These are phyloP conservation scores for Pisolithus thermaeus DNA, from an alignment of 1,284 basidiomycete genomes.

Conservation along the genomic window DNA sequence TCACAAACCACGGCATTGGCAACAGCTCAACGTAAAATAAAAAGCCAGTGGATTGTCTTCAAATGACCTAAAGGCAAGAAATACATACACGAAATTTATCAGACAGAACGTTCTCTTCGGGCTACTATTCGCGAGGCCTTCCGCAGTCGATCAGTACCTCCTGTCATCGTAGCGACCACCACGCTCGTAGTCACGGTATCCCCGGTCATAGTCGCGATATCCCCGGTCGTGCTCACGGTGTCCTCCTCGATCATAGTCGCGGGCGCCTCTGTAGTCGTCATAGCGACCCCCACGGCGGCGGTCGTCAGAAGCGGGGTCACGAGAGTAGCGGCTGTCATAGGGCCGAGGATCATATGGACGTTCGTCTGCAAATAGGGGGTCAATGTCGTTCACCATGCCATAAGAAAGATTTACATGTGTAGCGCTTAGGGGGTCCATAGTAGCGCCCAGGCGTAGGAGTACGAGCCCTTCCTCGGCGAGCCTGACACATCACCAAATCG, in stretches of 20 bases:
- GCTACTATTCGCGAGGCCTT: background rate
- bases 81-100: slow-evolving; percentile 17
- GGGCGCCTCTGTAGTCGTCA: slow-evolving; percentile 38
- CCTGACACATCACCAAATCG: slow-evolving; percentile 41
- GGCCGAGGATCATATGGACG: slow-evolving; percentile 77
- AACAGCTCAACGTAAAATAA: slow-evolving; percentile 17
- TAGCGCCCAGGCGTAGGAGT: slow-evolving; percentile 95
- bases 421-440: slow-evolving; percentile 84
- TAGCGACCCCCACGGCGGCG: slow-evolving; percentile 42
- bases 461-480: slow-evolving; percentile 87
- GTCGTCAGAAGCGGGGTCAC: slow-evolving; percentile 47
- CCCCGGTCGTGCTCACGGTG: slow-evolving; percentile 38
- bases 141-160: slow-evolving; percentile 20
- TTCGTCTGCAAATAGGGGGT: slow-evolving; percentile 41
- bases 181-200: too few relatives aligned
- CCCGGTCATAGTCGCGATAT: slow-evolving; percentile 39
- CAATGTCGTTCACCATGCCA: slow-evolving; percentile 4
- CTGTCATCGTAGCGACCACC: slow-evolving; percentile 36
- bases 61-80: slow-evolving; percentile 6
- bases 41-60: too few relatives aligned
- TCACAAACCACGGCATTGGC: slow-evolving; percentile 65
- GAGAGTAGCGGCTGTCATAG: slow-evolving; percentile 72
- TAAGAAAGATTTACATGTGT: slow-evolving; percentile 43
- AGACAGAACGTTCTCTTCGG: slow-evolving; percentile 3
- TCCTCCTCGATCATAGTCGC: slow-evolving; percentile 20